phyloP scores from a whole-genome alignment of 2,329 filamentous ascomycete species.

The Pseudopyricularia javanii region DNA sequence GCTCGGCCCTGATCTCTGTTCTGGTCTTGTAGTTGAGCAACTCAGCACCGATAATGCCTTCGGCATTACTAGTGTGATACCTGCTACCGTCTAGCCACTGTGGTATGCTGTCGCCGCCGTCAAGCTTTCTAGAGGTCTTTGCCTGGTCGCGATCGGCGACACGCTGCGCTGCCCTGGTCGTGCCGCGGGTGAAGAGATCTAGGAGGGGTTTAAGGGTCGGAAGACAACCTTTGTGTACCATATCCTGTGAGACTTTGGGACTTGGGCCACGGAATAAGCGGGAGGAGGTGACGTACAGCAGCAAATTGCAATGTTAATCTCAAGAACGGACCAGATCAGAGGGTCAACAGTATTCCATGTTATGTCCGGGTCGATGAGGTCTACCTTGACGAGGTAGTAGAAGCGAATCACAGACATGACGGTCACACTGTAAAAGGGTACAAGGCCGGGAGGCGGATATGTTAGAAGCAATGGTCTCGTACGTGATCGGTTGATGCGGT shows the following conservation, averaged over 20 bases:
- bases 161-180: background rate
- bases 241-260: no score
- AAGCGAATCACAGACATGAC: background rate
- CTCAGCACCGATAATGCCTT: background rate
- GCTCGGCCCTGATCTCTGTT: background rate
- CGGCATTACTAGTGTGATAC: background rate
- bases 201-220: background rate
- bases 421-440: background rate
- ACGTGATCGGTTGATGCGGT: no score
- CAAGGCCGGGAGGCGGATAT: background rate
- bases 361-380: background rate
- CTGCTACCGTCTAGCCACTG: background rate
- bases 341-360: background rate
- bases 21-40: background rate
- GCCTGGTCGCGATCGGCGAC: background rate
- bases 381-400: background rate
- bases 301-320: background rate
- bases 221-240: background rate
- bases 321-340: background rate
- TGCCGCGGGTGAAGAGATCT: background rate
- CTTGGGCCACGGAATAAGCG: no score
- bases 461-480: background rate
- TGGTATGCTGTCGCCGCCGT: background rate
- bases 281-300: constrained; percentile 1
- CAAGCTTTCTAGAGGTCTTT: background rate